phyloP scores from a whole-genome alignment of 331 rosid species.

The Malus hybrid region DNA sequence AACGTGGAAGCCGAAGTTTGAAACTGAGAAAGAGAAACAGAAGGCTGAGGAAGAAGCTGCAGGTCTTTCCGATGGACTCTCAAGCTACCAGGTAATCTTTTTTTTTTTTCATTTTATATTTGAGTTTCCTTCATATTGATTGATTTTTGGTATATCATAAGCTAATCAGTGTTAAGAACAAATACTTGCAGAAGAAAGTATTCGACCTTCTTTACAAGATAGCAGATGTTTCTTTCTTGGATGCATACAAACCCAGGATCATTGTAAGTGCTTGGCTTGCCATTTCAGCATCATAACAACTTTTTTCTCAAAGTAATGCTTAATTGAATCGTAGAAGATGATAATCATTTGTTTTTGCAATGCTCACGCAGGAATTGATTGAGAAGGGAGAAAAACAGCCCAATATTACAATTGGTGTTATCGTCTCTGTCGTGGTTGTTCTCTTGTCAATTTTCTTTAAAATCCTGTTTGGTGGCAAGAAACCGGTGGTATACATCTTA shows the following conservation, averaged over 20 bases:
- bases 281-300: not conserved
- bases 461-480: slow-evolving; percentile 66
- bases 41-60: slow-evolving; percentile 56
- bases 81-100: slow-evolving; percentile 45
- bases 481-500: slow-evolving; percentile 13
- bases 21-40: slow-evolving; percentile 62
- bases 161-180: not conserved
- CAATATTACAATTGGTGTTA: slow-evolving; percentile 62
- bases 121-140: not conserved
- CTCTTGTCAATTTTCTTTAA: slow-evolving; percentile 46
- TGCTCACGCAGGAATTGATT: slow-evolving; percentile 55
- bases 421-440: slow-evolving; percentile 45
- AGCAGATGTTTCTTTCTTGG: slow-evolving; percentile 64
- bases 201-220: slow-evolving; percentile 72
- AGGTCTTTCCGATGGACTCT: slow-evolving; percentile 42
- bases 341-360: not conserved
- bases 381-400: slow-evolving; percentile 78
- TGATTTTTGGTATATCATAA: not conserved
- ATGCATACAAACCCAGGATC: slow-evolving; percentile 54
- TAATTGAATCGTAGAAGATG: not conserved
- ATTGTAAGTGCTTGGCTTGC: slow-evolving; percentile 32
- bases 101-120: not conserved
- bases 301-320: not conserved
- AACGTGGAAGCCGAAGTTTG: slow-evolving; percentile 88
- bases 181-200: slow-evolving; percentile 55